Evolutionary conservation across 2,329 filamentous ascomycete genomes (phyloP).

Genomic region (Xylaria multiplex): DNA sequence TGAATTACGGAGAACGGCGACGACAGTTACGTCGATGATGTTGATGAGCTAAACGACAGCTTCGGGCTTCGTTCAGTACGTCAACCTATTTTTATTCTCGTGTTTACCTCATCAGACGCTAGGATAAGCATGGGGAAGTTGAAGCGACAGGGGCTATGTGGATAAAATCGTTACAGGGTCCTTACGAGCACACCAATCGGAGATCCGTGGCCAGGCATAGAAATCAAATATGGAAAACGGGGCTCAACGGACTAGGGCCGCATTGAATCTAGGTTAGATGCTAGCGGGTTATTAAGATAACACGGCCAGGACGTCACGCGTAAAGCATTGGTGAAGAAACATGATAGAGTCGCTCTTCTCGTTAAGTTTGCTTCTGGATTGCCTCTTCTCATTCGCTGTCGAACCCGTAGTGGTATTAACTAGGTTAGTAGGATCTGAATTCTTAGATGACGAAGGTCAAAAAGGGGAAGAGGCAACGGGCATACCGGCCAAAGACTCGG

Average conservation of each 20-base stretch:
- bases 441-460: conserved; percentile 28
- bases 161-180: conserved; percentile 18
- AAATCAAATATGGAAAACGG: background rate
- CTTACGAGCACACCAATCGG: conserved; percentile 31
- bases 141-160: conserved; percentile 13
- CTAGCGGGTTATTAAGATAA: conserved; percentile 4
- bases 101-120: conserved; percentile 6
- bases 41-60: background rate
- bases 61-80: background rate
- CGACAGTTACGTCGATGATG: background rate
- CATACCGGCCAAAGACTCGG: conserved; percentile 26
- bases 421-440: background rate
- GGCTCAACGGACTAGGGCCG: background rate
- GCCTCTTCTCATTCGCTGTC: background rate
- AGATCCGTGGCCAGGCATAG: background rate
- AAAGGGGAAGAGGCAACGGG: conserved; percentile 27
- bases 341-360: background rate
- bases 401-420: background rate
- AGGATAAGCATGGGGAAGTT: conserved; percentile 3
- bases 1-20: conserved; percentile 4
- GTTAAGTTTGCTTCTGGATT: background rate
- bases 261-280: background rate
- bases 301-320: background rate
- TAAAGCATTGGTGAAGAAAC: background rate
- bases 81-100: background rate